These are phyloP conservation scores for Cyberlindnera petersonii DNA, from an alignment of 805 yeast genomes.

Conservation along the genomic window DNA sequence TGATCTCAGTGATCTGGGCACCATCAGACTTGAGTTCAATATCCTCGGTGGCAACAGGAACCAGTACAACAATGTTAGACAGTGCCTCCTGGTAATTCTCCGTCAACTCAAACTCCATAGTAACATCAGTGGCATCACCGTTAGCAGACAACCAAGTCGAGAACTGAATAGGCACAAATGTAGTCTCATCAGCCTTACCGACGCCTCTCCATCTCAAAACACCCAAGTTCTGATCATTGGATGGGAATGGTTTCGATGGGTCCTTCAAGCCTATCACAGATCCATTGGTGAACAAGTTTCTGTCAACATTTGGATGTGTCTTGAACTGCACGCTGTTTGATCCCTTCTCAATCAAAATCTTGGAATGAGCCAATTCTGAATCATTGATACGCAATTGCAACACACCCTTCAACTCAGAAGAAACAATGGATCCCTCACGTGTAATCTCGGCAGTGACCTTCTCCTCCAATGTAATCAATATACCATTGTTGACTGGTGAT, in stretches of 20 bases:
- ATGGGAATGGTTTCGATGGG: constrained; percentile 76
- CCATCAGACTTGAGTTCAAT: constrained; percentile 49
- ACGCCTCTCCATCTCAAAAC: constrained; percentile 89
- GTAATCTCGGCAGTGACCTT: constrained; percentile 70
- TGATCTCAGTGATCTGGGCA: constrained; percentile 52
- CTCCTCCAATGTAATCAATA: constrained; percentile 74
- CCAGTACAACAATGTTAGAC: constrained; percentile 49
- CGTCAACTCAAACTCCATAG: constrained; percentile 82
- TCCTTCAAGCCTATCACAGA: constrained; percentile 73
- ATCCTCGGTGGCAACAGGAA: constrained; percentile 64
- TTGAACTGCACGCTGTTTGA: constrained; percentile 64
- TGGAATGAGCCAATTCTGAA: constrained; percentile 62
- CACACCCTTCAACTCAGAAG: constrained; percentile 86
- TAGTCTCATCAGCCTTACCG: constrained; percentile 55
- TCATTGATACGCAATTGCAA: constrained; percentile 83
- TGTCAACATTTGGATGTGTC: constrained; percentile 96
- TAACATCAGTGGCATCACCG: constrained; percentile 62
- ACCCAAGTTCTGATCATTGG: constrained; percentile 85
- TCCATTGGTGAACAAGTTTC: constrained; percentile 54
- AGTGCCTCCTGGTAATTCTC: constrained; percentile 43
- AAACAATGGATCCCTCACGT: constrained; percentile 73
- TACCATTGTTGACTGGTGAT: constrained; percentile 60
- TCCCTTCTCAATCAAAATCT: constrained; percentile 51
- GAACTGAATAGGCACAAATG: constrained; percentile 60
- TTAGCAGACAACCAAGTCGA: constrained; percentile 81